Evolutionary conservation across 1,284 basidiomycete genomes (phyloP).

Genomic region (Ganoderma leucocontextum): DNA sequence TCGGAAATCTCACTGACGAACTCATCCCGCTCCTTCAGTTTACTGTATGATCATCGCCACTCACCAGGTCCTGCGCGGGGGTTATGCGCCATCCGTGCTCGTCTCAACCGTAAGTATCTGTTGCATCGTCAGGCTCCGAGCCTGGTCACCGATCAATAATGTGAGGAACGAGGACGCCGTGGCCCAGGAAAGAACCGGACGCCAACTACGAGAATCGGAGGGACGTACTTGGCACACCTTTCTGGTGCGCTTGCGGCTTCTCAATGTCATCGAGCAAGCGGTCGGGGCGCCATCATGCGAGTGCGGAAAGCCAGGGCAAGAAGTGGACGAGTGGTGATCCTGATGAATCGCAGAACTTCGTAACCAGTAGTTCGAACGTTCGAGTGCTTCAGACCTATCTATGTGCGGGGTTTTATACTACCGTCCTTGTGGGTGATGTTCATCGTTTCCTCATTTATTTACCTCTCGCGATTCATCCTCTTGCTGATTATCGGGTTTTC

Average conservation of each 20-base stretch:
- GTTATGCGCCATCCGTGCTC: too few relatives aligned
- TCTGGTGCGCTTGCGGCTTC: too few relatives aligned
- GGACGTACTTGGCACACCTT: too few relatives aligned
- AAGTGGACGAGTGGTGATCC: not conserved
- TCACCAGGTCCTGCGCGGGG: too few relatives aligned
- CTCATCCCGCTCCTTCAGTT: too few relatives aligned
- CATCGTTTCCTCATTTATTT: not conserved
- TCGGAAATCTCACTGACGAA: too few relatives aligned
- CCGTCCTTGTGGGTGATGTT: not conserved
- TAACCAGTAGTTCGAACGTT: not conserved
- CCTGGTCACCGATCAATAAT: not conserved
- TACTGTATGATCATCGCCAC: too few relatives aligned
- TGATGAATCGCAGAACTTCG: not conserved
- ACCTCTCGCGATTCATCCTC: constrained; percentile 8
- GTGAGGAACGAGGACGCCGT: not conserved
- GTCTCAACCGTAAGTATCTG: too few relatives aligned
- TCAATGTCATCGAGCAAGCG: too few relatives aligned
- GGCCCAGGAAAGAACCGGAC: too few relatives aligned
- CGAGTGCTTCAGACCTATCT: not conserved
- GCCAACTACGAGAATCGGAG: too few relatives aligned
- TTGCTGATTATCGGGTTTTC: constrained; percentile 34
- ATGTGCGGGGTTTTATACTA: not conserved
- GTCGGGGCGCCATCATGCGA: too few relatives aligned
- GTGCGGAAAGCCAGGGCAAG: not conserved
- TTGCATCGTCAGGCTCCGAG: not conserved